phyloP scores from a whole-genome alignment of 116 monocot species.

The Iris pallida region DNA sequence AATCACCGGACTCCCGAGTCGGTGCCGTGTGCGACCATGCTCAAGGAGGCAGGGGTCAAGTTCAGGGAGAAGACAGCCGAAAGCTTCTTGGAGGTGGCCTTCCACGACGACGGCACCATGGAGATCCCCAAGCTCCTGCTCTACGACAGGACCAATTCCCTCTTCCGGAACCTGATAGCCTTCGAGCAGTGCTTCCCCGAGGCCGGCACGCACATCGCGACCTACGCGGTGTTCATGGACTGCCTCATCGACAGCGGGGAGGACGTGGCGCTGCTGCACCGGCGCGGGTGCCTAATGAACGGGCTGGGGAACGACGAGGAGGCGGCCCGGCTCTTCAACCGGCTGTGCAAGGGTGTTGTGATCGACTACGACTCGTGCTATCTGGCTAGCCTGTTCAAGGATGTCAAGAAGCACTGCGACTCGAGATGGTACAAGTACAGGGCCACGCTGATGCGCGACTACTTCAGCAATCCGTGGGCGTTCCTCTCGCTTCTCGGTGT shows the following conservation, averaged over 20 bases:
- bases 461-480: constrained; percentile 5
- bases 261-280: constrained; percentile 8
- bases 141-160: constrained; percentile 8
- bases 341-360: background rate
- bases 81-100: constrained; percentile 2
- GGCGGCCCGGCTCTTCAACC: background rate
- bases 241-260: background rate
- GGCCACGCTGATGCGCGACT: background rate
- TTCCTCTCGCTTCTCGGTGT: background rate
- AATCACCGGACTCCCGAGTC: too few species aligned
- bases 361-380: background rate
- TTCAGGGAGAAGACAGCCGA: background rate
- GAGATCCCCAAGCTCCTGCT: background rate
- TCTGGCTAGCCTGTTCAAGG: background rate
- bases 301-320: background rate
- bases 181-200: constrained; percentile 6
- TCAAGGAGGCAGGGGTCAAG: background rate
- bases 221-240: constrained; percentile 8
- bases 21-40: background rate
- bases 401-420: background rate
- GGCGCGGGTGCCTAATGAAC: background rate
- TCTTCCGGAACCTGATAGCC: constrained; percentile 11
- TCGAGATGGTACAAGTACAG: background rate
- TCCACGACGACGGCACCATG: background rate
- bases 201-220: background rate